Conservation (phyloP, 2,329 filamentous ascomycete genomes). For the Oidium heveae region DNA sequence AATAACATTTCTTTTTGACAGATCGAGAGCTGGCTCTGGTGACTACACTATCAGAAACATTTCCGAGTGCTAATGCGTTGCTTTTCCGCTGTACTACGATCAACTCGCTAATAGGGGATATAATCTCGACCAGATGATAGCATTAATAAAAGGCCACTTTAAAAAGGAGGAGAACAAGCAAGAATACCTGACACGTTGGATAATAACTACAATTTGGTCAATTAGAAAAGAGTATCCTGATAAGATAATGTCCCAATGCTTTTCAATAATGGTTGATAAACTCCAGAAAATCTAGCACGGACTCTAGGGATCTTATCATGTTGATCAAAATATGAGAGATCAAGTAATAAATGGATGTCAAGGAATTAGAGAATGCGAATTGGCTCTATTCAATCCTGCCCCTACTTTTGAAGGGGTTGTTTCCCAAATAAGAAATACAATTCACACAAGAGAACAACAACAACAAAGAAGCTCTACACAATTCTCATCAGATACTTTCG, state of each 20-base stretch:
- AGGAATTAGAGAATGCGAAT: conserved; percentile 1
- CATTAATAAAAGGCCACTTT: background rate
- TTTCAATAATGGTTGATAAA: background rate
- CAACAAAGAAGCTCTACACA: background rate
- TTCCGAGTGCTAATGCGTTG: no score
- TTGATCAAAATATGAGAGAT: background rate
- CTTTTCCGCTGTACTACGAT: no score
- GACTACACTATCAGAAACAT: no score
- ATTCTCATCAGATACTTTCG: background rate
- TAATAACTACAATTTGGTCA: background rate
- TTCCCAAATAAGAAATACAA: background rate
- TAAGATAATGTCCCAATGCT: background rate
- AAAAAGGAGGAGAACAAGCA: background rate
- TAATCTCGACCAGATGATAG: background rate
- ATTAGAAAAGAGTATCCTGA: background rate
- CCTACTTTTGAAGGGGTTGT: background rate
- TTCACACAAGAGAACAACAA: background rate
- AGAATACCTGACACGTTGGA: background rate
- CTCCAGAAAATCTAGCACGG: background rate
- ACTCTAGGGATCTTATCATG: background rate
- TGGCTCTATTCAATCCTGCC: background rate
- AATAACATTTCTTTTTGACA: no score
- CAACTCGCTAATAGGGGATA: no score
- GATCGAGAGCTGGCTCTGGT: no score
- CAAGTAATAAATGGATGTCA: conserved; percentile 1